Percentiles rank a stretch among this genome's conserved stretches.
phyloP scores from a whole-genome alignment of 805 yeast species.

The Aciculoconidium aculeatum region DNA sequence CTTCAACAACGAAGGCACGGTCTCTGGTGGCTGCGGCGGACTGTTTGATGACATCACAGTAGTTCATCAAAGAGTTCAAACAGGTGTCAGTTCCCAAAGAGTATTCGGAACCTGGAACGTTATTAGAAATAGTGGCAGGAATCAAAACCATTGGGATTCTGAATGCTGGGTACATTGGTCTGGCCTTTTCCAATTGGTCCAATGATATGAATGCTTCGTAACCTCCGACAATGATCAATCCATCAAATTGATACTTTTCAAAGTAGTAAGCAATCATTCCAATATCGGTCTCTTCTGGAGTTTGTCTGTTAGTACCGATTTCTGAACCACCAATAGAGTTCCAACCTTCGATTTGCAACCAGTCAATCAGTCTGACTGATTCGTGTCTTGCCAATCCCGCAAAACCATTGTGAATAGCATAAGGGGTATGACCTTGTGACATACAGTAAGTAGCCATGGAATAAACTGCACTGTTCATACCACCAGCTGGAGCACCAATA shows the following conservation, averaged over 20 bases:
- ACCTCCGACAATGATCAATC: conserved; percentile 89
- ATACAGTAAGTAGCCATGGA: conserved; percentile 88
- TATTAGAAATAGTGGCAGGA: conserved; percentile 95
- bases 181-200: conserved; percentile 72
- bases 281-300: conserved; percentile 71
- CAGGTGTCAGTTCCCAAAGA: conserved; percentile 96
- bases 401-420: conserved; percentile 90
- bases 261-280: conserved; percentile 92
- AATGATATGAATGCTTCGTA: conserved; percentile 92
- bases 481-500: conserved; percentile 97
- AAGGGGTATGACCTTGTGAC: conserved; percentile 85
- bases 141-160: conserved; percentile 90
- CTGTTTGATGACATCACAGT: conserved; percentile 94
- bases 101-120: conserved; percentile 98
- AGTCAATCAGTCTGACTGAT: conserved; percentile 62
- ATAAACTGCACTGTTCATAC: conserved; percentile 85
- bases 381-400: conserved; percentile 88
- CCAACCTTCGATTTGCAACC: conserved; percentile 90
- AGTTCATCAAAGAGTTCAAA: conserved; percentile 80
- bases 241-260: conserved; percentile 84
- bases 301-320: conserved; percentile 88
- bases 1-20: conserved; percentile 93
- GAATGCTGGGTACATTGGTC: conserved; percentile 79
- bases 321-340: conserved; percentile 90
- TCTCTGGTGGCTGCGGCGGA: conserved; percentile 92